Base-by-base conservation (phyloP, 2,329 filamentous ascomycete genomes). In the Nothophoma quercina region DNA sequence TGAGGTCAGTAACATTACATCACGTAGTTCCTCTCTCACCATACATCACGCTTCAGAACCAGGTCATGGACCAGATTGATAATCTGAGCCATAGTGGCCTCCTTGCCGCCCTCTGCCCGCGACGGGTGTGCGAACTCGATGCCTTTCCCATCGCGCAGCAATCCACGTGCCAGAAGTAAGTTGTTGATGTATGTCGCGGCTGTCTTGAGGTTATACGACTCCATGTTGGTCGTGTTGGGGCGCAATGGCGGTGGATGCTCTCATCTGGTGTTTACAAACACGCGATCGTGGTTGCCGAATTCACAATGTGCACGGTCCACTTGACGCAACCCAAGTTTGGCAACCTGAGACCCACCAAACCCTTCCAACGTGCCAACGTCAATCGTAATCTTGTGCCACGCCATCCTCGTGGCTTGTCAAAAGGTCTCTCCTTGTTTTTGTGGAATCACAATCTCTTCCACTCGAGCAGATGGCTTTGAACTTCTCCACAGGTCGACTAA, bases 41-140 rank as follows among this genome's bases (percentile, higher is more conserved):
- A 65, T 79, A 96, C 91, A 73, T 99, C 95, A 79, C 93, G 86
- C 62, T 93, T 85, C 55, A 97, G 74, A 53, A 99, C 91, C 63
- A 99, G 77, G 71, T 99, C 95, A 75, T 99, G 96, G 40, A 99
- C 86, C 19, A 99, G 83, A 70, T 93, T 90, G 77, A 99, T 96
- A 64, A 98, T 88, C 61, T 87, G 85, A 16, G 89, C 88, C 87
- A 95, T 93, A 15, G 89, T 90, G 42, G 83, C 84, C 68, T 83
- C 83, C 29, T 85, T 81, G 15, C 84, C 85, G 15, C 82, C 82
- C 58, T 87, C 84, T 53, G 81, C 83, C 58, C 85, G 81, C 45
- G 85, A 85, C 7, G 90, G 88, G 57, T 85, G 80, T 55, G 89
- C 87, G 73, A 99, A 99, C 73, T 97, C 88, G 75, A 99, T 90